Evolutionary conservation across 768 basidiomycete genomes (phyloP).

Genomic region (Infundibulicybe gibba): DNA sequence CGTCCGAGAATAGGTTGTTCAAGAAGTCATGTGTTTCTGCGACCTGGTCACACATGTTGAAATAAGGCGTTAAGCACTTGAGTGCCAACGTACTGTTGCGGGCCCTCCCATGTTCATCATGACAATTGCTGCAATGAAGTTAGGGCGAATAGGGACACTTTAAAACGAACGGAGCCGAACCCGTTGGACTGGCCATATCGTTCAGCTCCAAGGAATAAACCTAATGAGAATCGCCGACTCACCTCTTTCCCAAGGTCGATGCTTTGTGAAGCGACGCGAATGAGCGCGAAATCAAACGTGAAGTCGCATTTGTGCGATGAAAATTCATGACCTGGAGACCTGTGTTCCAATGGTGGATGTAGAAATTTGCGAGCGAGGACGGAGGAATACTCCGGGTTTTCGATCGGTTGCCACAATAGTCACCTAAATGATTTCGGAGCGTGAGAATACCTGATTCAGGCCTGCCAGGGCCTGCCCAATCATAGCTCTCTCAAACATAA

Average conservation of each 20-base stretch:
- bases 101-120: slow-evolving; percentile 99
- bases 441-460: too few relatives aligned
- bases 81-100: slow-evolving; percentile 59
- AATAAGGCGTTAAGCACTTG: slow-evolving; percentile 3
- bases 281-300: slow-evolving; percentile 31
- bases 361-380: too few relatives aligned
- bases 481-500: too few relatives aligned
- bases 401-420: too few relatives aligned
- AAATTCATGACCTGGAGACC: too few relatives aligned
- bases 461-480: too few relatives aligned
- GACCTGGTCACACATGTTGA: slow-evolving; percentile 48
- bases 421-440: too few relatives aligned
- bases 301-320: slow-evolving; percentile 5
- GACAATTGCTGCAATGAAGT: slow-evolving; percentile 60
- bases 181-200: slow-evolving; percentile 50
- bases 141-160: slow-evolving; percentile 7
- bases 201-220: too few relatives aligned
- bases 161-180: slow-evolving; percentile 23
- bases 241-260: slow-evolving; percentile 43
- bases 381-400: too few relatives aligned
- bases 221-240: slow-evolving; percentile 3
- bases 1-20: slow-evolving; percentile 85
- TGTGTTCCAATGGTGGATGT: too few relatives aligned
- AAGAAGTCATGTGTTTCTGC: slow-evolving; percentile 92
- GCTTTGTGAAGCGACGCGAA: slow-evolving; percentile 42